Evolutionary conservation across 2,329 filamentous ascomycete genomes (phyloP).

Genomic region (Cadophora sp.): DNA sequence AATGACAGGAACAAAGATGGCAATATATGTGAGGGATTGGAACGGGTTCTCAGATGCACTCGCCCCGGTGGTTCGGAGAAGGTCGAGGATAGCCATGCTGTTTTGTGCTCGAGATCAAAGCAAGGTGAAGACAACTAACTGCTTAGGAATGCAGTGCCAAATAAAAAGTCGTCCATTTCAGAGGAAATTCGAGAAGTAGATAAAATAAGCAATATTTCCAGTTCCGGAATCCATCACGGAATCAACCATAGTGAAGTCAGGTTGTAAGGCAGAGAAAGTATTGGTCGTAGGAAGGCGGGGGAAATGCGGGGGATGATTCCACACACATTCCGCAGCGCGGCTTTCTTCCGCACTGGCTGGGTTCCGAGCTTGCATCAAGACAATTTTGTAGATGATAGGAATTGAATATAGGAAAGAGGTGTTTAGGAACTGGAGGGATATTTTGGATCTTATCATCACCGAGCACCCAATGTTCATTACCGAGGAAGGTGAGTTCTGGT

Average conservation of each 20-base stretch:
- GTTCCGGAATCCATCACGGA: background rate
- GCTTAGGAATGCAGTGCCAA: background rate
- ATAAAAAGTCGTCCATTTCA: background rate
- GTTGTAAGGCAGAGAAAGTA: background rate
- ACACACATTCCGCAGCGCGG: background rate
- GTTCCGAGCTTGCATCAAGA: background rate
- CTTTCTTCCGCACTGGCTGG: background rate
- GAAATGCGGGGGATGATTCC: background rate
- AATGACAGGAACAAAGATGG: slow-evolving; percentile 27
- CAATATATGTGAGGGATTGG: slow-evolving; percentile 16
- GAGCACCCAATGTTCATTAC: too few relatives aligned
- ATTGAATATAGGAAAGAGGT: background rate
- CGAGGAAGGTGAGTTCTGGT: too few relatives aligned
- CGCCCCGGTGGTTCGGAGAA: slow-evolving; percentile 19
- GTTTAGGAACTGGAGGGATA: too few relatives aligned
- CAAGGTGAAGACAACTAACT: background rate
- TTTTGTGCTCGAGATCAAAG: background rate
- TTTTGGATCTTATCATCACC: too few relatives aligned
- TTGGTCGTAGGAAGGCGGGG: background rate
- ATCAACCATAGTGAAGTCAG: background rate
- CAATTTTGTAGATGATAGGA: background rate
- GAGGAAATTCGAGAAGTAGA: background rate
- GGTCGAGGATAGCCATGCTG: slow-evolving; percentile 31
- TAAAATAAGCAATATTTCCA: background rate
- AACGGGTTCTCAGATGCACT: slow-evolving; percentile 25